These are phyloP conservation scores for Neurospora pannonica DNA, from an alignment of 495 filamentous ascomycete species.

Conservation along the genomic window DNA sequence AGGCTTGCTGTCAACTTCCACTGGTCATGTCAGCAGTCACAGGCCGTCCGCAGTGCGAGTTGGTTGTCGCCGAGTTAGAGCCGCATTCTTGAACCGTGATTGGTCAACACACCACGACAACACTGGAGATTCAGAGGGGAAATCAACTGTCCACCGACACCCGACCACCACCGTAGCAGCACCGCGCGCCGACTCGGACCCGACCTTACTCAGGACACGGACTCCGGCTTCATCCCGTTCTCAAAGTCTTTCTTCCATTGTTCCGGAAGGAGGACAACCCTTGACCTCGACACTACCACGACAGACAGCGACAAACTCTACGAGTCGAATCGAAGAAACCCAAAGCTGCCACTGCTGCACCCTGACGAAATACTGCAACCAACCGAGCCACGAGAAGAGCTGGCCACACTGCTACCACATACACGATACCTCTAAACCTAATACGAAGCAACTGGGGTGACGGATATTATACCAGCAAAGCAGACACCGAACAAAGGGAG, in stretches of 20 bases:
- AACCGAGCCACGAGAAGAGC: neutral
- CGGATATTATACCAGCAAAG: neutral
- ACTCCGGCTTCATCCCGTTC: neutral
- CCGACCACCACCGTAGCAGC: neutral
- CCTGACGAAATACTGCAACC: neutral
- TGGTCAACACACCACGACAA: neutral
- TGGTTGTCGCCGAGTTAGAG: neutral
- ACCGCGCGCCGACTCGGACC: neutral
- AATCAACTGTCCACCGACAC: neutral
- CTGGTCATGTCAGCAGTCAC: neutral
- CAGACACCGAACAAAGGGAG: neutral
- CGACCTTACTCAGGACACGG: neutral
- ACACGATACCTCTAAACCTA: neutral
- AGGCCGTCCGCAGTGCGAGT: neutral
- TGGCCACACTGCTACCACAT: neutral
- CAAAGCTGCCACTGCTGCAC: neutral
- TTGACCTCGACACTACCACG: neutral
- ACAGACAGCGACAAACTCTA: neutral
- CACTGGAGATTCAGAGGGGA: neutral
- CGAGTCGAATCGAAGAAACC: neutral
- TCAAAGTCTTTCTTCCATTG: neutral
- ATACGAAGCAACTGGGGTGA: neutral
- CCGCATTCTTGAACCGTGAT: neutral
- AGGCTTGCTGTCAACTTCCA: conserved; percentile 4
- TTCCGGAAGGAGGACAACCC: neutral